Conservation (phyloP, 2,329 filamentous ascomycete species). For the Phoma sp. region DNA sequence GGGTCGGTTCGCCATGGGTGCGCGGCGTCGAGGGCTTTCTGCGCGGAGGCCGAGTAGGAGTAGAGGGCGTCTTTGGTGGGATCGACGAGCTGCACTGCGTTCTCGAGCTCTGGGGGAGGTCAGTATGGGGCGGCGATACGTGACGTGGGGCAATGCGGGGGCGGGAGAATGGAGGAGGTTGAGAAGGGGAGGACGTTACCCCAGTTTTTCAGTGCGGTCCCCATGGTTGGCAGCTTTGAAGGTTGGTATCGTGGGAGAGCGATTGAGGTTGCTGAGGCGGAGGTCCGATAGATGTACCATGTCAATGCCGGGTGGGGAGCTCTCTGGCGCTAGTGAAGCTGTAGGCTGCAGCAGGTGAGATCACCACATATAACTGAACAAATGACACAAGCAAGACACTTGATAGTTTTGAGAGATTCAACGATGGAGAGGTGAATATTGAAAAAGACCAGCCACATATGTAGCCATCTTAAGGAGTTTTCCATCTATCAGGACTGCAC, state of each 20-base stretch:
- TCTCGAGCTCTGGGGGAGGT: constrained; percentile 76
- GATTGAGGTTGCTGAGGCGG: constrained; percentile 11
- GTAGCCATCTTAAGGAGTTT: too few relatives aligned
- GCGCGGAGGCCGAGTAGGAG: constrained; percentile 72
- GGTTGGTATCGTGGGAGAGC: constrained; percentile 10
- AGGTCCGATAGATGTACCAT: not conserved
- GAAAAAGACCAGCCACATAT: too few relatives aligned
- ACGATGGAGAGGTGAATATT: too few relatives aligned
- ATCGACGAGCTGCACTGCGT: constrained; percentile 80
- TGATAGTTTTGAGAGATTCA: too few relatives aligned
- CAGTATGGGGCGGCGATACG: constrained; percentile 14
- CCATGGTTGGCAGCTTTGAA: constrained; percentile 32
- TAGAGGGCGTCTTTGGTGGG: constrained; percentile 90
- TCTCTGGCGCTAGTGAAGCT: constrained; percentile 13
- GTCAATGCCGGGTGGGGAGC: constrained; percentile 29
- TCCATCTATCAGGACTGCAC: too few relatives aligned
- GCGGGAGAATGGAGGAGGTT: not conserved
- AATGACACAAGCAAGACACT: not conserved
- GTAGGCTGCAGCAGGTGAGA: constrained; percentile 3
- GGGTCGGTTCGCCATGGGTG: constrained; percentile 80
- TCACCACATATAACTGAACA: not conserved
- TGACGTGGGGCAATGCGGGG: constrained; percentile 3
- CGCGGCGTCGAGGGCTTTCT: constrained; percentile 68
- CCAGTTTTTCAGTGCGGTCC: constrained; percentile 46
- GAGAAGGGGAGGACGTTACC: constrained; percentile 28